Evolutionary conservation across 345 rosid genomes (phyloP).

Genomic region (Ceriops tagal): DNA sequence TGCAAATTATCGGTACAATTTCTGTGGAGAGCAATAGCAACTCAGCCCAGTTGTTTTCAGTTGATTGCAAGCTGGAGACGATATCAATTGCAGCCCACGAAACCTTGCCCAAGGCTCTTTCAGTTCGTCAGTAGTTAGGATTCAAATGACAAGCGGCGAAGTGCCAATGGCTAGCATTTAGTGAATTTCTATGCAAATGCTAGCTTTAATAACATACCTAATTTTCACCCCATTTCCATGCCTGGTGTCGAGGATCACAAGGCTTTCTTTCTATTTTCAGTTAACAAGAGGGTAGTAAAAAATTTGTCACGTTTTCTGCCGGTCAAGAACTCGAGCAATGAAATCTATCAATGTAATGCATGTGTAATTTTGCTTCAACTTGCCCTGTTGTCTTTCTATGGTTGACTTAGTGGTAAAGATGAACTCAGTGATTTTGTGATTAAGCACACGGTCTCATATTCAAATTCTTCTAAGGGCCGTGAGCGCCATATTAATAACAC

Average conservation of each 20-base stretch:
- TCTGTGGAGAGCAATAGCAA: background rate
- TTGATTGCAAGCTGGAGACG: conserved; percentile 52
- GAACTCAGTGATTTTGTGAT: too few relatives aligned
- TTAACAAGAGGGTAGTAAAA: background rate
- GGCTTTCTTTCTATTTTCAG: background rate
- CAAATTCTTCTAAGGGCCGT: too few relatives aligned
- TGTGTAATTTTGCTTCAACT: too few relatives aligned
- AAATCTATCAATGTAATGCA: too few relatives aligned
- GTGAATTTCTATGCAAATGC: background rate
- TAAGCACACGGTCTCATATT: too few relatives aligned
- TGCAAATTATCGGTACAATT: conserved; percentile 32
- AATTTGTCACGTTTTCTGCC: too few relatives aligned
- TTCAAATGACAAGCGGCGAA: too few relatives aligned
- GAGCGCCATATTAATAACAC: too few relatives aligned
- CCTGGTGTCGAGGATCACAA: background rate
- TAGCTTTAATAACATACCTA: background rate
- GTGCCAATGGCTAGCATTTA: too few relatives aligned
- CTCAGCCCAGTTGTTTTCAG: conserved; percentile 24
- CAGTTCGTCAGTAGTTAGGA: conserved; percentile 36
- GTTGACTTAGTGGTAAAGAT: too few relatives aligned
- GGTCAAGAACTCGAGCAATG: too few relatives aligned
- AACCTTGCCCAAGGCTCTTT: conserved; percentile 35
- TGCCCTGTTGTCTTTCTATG: too few relatives aligned
- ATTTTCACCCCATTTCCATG: background rate
- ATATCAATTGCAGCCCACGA: conserved; percentile 32